phyloP scores from a whole-genome alignment of 192 early-diverging fungal genomes.

The Backusella psychrophila region DNA sequence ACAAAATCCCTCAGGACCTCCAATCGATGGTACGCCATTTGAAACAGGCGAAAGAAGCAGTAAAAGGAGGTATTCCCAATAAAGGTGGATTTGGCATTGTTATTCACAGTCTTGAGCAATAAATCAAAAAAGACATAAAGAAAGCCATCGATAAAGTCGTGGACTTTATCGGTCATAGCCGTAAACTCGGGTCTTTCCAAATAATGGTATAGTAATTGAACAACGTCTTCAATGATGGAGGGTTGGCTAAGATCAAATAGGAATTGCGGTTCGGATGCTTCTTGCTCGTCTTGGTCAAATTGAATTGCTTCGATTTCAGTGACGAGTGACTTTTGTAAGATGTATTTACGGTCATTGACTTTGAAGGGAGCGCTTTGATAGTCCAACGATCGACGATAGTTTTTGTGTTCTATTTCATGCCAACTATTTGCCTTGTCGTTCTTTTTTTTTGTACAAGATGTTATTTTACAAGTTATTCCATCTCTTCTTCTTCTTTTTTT shows the following conservation, averaged over 20 bases:
- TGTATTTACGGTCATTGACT: constrained; percentile 73
- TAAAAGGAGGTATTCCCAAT: constrained; percentile 89
- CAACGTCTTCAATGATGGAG: constrained; percentile 72
- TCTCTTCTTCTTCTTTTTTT: background rate
- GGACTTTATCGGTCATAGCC: constrained; percentile 54
- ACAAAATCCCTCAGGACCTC: constrained; percentile 75
- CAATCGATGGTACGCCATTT: constrained; percentile 64
- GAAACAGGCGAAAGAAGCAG: constrained; percentile 51
- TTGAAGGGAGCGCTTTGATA: constrained; percentile 93
- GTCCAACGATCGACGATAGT: constrained; percentile 94
- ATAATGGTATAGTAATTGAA: constrained; percentile 66
- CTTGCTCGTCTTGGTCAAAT: constrained; percentile 58
- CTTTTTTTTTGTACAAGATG: constrained; percentile 39
- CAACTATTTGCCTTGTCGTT: constrained; percentile 94
- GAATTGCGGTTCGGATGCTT: constrained; percentile 50
- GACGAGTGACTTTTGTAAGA: constrained; percentile 70
- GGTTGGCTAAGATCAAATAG: constrained; percentile 71
- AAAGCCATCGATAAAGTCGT: constrained; percentile 71
- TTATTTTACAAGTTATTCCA: background rate
- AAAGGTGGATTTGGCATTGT: constrained; percentile 49
- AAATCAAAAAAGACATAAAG: constrained; percentile 66
- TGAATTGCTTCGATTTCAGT: constrained; percentile 85
- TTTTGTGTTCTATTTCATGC: constrained; percentile 91
- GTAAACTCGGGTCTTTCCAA: constrained; percentile 56
- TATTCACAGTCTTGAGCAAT: constrained; percentile 21